These are phyloP conservation scores for Tolypocladium endophyticum DNA, from an alignment of 2,329 filamentous ascomycete species.

Conservation along the genomic window DNA sequence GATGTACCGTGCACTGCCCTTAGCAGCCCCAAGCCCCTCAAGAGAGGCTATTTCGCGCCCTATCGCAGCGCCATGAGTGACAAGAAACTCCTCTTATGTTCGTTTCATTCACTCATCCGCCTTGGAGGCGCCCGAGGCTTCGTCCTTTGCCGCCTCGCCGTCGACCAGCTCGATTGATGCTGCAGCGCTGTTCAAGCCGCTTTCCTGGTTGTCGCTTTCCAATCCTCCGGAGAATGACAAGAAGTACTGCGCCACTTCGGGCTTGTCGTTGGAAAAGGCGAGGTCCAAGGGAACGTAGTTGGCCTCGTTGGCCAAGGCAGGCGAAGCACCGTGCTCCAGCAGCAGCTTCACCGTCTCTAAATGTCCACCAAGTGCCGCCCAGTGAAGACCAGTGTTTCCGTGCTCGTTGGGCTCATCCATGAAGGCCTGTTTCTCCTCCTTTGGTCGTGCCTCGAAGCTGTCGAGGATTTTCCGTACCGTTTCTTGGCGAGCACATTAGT, in stretches of 20 bases:
- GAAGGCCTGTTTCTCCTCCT: slow-evolving; percentile 37
- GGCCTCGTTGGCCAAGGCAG: slow-evolving; percentile 68
- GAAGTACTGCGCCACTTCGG: slow-evolving; percentile 53
- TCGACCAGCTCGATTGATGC: slow-evolving; percentile 27
- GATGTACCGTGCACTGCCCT: background rate
- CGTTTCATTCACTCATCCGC: background rate
- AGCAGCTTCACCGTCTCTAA: slow-evolving; percentile 69
- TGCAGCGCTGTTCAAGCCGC: slow-evolving; percentile 29
- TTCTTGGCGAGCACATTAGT: slow-evolving; percentile 18
- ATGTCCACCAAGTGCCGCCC: slow-evolving; percentile 86
- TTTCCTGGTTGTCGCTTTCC: slow-evolving; percentile 35
- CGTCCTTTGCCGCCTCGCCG: slow-evolving; percentile 15
- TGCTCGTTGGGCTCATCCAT: slow-evolving; percentile 64
- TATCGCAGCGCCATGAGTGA: background rate
- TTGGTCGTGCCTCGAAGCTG: slow-evolving; percentile 28
- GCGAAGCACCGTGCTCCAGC: slow-evolving; percentile 65
- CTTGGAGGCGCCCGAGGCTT: slow-evolving; percentile 5
- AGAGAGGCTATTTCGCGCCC: background rate
- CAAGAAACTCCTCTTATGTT: background rate
- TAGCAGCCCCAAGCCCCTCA: background rate
- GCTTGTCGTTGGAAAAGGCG: slow-evolving; percentile 60
- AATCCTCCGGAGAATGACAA: slow-evolving; percentile 35
- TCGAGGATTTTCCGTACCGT: slow-evolving; percentile 32
- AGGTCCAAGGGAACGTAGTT: slow-evolving; percentile 74
- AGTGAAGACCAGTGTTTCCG: slow-evolving; percentile 88